These are phyloP conservation scores for Talaromyces liani DNA, from an alignment of 495 filamentous ascomycete genomes.

Conservation along the genomic window DNA sequence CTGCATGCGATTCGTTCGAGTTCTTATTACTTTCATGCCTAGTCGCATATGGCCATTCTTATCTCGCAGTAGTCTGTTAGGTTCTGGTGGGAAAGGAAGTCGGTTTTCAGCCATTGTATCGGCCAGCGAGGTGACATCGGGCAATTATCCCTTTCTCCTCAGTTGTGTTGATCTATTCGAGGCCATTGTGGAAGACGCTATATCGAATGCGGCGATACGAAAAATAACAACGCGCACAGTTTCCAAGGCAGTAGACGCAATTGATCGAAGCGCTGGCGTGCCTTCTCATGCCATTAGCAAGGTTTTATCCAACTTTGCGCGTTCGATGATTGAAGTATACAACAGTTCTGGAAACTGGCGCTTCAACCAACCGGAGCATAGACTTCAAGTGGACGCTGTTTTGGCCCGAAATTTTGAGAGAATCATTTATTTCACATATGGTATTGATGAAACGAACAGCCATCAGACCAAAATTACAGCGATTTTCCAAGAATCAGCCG, in stretches of 20 bases:
- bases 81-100: constrained; percentile 62
- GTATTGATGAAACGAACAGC: constrained; percentile 53
- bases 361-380: constrained; percentile 59
- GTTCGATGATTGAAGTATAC: constrained; percentile 69
- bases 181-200: constrained; percentile 65
- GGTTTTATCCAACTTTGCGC: constrained; percentile 62
- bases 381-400: constrained; percentile 48
- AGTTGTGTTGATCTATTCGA: constrained; percentile 67
- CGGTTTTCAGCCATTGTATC: constrained; percentile 66
- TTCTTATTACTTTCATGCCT: constrained; percentile 62
- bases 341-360: constrained; percentile 79
- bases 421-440: constrained; percentile 63
- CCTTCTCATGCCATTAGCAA: constrained; percentile 70
- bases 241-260: constrained; percentile 42
- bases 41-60: constrained; percentile 86
- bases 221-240: constrained; percentile 47
- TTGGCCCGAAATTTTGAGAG: constrained; percentile 63
- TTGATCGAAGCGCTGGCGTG: constrained; percentile 59
- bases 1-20: constrained; percentile 72
- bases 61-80: constrained; percentile 67
- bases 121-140: constrained; percentile 64
- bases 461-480: constrained; percentile 52
- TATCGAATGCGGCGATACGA: constrained; percentile 62
- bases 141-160: constrained; percentile 69
- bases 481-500: constrained; percentile 59